Percentiles rank a stretch among this genome's conserved stretches.
Conservation (phyloP, 2,329 filamentous ascomycete species). For the Colletotrichum tanaceti region DNA sequence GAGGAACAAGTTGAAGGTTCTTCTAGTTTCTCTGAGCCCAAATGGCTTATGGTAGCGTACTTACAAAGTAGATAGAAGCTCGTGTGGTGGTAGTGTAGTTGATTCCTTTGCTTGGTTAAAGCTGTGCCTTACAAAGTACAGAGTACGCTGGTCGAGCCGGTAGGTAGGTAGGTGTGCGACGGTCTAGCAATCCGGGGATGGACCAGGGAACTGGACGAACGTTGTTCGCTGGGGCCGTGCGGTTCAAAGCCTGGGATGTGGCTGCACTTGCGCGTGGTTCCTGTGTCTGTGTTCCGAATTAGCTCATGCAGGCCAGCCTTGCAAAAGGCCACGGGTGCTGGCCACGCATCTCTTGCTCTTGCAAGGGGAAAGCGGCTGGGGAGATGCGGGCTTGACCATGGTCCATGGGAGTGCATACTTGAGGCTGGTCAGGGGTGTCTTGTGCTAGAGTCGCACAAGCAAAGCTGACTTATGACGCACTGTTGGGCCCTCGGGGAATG, state of each 20-base stretch:
- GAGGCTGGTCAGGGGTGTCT: slow-evolving; percentile 23
- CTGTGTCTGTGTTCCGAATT: slow-evolving; percentile 36
- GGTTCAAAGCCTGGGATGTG: slow-evolving; percentile 30
- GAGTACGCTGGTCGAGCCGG: slow-evolving; percentile 18
- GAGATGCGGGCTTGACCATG: slow-evolving; percentile 26
- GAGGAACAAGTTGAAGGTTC: slow-evolving; percentile 25
- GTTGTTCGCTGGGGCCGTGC: slow-evolving; percentile 40
- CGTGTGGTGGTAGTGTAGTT: slow-evolving; percentile 9
- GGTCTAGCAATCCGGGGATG: slow-evolving; percentile 37
- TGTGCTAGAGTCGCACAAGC: slow-evolving; percentile 24
- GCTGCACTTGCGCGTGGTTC: slow-evolving; percentile 32
- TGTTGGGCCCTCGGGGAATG: slow-evolving; percentile 19
- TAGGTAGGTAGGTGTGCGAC: slow-evolving; percentile 12
- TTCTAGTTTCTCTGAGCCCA: slow-evolving; percentile 20
- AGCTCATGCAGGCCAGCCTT: slow-evolving; percentile 41
- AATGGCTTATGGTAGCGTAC: slow-evolving; percentile 18
- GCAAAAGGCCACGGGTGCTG: slow-evolving; percentile 29
- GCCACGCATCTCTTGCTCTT: slow-evolving; percentile 6
- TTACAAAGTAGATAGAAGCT: neutral
- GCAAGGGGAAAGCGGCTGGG: slow-evolving; percentile 31
- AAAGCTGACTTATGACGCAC: slow-evolving; percentile 31
- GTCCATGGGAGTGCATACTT: slow-evolving; percentile 31
- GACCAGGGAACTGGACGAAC: slow-evolving; percentile 37
- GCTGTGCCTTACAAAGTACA: slow-evolving; percentile 5
- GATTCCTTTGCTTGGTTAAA: slow-evolving; percentile 19